Percentiles rank a stretch among this genome's conserved stretches.
phyloP scores from a whole-genome alignment of 2,329 filamentous ascomycete species.

The Penicillium olsonii region DNA sequence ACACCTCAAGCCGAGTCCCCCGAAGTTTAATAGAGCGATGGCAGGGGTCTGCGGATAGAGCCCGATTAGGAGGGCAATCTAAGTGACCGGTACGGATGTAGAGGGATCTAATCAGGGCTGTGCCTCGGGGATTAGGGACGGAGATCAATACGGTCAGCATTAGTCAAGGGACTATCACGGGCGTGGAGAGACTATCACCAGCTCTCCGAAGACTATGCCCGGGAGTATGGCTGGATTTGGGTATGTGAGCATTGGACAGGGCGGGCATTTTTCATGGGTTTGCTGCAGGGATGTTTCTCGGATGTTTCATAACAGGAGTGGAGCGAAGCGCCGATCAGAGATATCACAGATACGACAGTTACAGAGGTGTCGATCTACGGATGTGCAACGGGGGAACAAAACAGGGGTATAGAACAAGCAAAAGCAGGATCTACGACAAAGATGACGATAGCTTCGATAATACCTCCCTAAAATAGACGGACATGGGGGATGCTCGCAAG shows the following conservation, averaged over 20 bases:
- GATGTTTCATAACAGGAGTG: conserved; percentile 7
- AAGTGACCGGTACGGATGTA: conserved; percentile 2
- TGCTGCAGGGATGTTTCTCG: conserved; percentile 1
- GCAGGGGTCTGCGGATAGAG: background rate
- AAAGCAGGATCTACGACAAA: conserved; percentile 4
- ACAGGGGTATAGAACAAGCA: background rate
- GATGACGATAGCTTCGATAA: conserved; percentile 3
- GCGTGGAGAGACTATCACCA: conserved; percentile 5
- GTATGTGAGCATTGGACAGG: background rate
- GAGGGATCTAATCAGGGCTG: no score
- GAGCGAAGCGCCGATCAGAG: conserved; percentile 4
- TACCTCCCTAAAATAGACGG: conserved; percentile 11
- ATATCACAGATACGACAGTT: conserved; percentile 6
- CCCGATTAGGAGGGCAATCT: conserved; percentile 18
- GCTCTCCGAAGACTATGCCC: conserved; percentile 2
- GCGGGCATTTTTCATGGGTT: background rate
- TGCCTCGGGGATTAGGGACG: background rate
- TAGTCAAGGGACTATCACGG: conserved; percentile 5
- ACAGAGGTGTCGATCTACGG: background rate
- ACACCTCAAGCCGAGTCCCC: background rate
- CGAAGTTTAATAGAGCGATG: background rate
- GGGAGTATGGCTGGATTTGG: conserved; percentile 7
- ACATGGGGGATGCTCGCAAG: conserved; percentile 2
- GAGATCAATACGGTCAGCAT: background rate
- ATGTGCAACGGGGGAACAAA: background rate